Base-by-base conservation (phyloP, 768 basidiomycete genomes). In the Termitomyces sp. region DNA sequence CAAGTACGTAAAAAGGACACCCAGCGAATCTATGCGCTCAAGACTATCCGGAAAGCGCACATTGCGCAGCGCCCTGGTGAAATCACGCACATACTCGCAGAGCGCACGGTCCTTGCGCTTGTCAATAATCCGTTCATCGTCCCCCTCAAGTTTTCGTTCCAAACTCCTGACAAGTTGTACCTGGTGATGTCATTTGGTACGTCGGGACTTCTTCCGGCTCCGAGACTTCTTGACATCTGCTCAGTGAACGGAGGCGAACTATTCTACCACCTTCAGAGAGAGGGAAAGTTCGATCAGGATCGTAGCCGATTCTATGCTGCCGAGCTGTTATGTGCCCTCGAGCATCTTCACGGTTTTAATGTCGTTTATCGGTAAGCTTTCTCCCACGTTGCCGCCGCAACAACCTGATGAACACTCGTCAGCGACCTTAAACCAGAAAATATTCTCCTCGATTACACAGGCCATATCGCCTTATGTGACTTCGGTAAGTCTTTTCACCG, bases 71-170 rank as follows among this genome's bases (percentile, higher is more conserved):
- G 96, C 1, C 92, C 91, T 0, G 95, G 95, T 42, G 97, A 98
- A 76, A 98, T 99, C 66, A 98, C 94, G 2, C 97, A 98, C 70
- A 98, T 98, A 61, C 81, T 98, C 41, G 96, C 96, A 4, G 96
- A 99, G 76, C 82, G 97, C 63, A 98, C 96, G 0, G 96, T 99
- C 27, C 81, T 98, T 49, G 96, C 96, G 0, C 81, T 98, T 56
- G 97, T 99, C 60, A 97, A 98, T 76, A 97, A 95, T 68, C 96
- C 96, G 0, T 99, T 99, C 78, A 98, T 99, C 72, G 97, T 98
- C 0, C 97, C 96, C 20, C 86, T 99, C 72, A 98, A 99, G 70
- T 98, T 99, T 74, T 96, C 94, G 5, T 99, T 98, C 83, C 96
- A 99, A 76, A 95, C 89, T 60, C 91, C 91, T 1, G 96, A 98